Percentiles rank a stretch among this genome's conserved stretches.
Conservation (phyloP, 768 basidiomycete genomes). For the Boletus speciosus region DNA sequence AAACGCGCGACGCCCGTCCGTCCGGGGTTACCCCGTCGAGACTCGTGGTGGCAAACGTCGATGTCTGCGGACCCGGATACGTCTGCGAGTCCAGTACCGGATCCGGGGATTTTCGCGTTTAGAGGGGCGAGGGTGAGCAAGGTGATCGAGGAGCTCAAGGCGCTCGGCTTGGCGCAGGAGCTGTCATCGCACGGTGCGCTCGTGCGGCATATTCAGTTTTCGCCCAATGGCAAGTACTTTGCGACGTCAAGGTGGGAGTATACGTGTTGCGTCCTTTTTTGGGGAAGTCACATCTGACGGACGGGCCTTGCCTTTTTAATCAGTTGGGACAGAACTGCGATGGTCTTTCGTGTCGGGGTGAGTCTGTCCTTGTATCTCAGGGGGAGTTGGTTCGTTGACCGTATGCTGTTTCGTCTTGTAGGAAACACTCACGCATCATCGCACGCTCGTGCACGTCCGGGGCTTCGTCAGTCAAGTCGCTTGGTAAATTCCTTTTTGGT, state of each 20-base stretch:
- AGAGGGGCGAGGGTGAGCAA: conserved; percentile 38
- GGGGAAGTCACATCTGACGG: background rate
- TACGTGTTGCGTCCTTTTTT: background rate
- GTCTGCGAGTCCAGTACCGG: conserved; percentile 16
- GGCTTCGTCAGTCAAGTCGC: conserved; percentile 55
- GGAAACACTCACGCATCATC: conserved; percentile 41
- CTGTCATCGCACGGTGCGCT: conserved; percentile 44
- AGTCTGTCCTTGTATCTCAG: conserved; percentile 3
- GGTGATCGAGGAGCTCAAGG: conserved; percentile 39
- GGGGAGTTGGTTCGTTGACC: background rate
- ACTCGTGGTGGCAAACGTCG: conserved; percentile 28
- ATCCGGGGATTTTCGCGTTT: conserved; percentile 23
- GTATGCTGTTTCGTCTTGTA: conserved; percentile 12
- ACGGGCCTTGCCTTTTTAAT: background rate
- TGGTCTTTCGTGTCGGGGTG: conserved; percentile 46
- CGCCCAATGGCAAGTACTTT: conserved; percentile 50
- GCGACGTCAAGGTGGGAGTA: conserved; percentile 48
- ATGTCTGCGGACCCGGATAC: background rate
- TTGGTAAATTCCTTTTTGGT: conserved; percentile 31
- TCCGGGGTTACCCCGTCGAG: conserved; percentile 23
- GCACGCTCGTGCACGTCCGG: conserved; percentile 46
- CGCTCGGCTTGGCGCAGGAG: conserved; percentile 37
- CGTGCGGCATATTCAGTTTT: conserved; percentile 54
- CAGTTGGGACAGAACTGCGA: conserved; percentile 50
- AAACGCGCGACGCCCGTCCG: conserved; percentile 20